phyloP scores from a whole-genome alignment of 2,329 filamentous ascomycete species.

The Colletotrichum spinosum region DNA sequence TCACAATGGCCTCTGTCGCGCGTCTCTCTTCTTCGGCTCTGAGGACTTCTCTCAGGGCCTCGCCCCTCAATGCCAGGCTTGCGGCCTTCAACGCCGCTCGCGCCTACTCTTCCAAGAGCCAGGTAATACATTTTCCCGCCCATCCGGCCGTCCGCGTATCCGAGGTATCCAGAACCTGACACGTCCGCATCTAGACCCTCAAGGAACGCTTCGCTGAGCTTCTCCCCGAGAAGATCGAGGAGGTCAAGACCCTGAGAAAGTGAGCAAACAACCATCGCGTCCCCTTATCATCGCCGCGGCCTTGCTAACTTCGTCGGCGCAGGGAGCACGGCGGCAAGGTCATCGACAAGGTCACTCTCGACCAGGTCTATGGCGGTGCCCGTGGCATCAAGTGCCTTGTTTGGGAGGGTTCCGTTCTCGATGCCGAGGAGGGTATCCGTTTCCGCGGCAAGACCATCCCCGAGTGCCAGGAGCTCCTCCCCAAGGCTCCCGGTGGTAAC shows the following conservation, averaged over 20 bases:
- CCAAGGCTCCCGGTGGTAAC: constrained; percentile 95
- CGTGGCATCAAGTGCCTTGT: constrained; percentile 99
- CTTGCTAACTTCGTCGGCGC: constrained; percentile 39
- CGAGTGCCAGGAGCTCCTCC: constrained; percentile 97
- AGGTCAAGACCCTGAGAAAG: constrained; percentile 99
- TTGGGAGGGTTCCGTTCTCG: constrained; percentile 98
- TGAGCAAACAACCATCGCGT: constrained; percentile 59
- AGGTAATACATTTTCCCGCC: constrained; percentile 66
- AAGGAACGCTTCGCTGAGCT: constrained; percentile 99
- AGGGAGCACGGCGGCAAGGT: constrained; percentile 97
- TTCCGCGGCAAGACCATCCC: constrained; percentile 99
- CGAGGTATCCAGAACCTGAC: constrained; percentile 41
- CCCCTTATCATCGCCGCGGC: constrained; percentile 25
- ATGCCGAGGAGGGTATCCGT: constrained; percentile 98
- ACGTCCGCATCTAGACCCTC: constrained; percentile 73
- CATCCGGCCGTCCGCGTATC: constrained; percentile 33
- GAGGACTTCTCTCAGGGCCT: constrained; percentile 77
- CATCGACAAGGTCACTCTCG: constrained; percentile 96
- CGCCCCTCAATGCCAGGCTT: constrained; percentile 75
- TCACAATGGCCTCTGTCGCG: constrained; percentile 84
- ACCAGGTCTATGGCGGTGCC: constrained; percentile 99
- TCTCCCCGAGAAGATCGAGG: constrained; percentile 95
- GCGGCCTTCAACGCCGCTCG: constrained; percentile 85
- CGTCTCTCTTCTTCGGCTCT: constrained; percentile 85
- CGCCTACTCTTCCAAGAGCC: constrained; percentile 93